These are phyloP conservation scores for Gyromitra esculenta DNA, from an alignment of 2,329 filamentous ascomycete genomes.

Conservation along the genomic window DNA sequence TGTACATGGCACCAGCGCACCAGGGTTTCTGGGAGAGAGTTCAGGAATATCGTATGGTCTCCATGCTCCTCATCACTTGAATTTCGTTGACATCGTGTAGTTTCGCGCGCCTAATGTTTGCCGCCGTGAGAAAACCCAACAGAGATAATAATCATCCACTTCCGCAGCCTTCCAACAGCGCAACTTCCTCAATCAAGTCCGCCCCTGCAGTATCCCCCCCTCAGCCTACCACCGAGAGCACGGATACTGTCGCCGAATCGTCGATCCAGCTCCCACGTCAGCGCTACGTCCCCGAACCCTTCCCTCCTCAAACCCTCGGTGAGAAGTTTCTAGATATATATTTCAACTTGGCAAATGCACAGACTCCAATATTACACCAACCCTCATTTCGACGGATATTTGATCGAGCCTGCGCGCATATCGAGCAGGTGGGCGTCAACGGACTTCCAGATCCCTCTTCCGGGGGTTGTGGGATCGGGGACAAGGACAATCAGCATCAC, in stretches of 20 bases:
- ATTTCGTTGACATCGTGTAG: conserved; percentile 44
- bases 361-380: conserved; percentile 90
- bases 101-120: conserved; percentile 58
- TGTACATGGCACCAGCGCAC: conserved; percentile 53
- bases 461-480: conserved; percentile 66
- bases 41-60: conserved; percentile 55
- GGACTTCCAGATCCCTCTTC: conserved; percentile 34
- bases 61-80: neutral
- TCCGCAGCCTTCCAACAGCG: conserved; percentile 39
- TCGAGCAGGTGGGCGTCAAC: conserved; percentile 45
- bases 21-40: conserved; percentile 54
- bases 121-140: conserved; percentile 55
- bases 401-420: conserved; percentile 74
- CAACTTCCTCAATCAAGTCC: conserved; percentile 37
- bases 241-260: conserved; percentile 42
- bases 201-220: conserved; percentile 5
- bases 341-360: conserved; percentile 94
- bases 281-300: conserved; percentile 67
- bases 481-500: conserved; percentile 52
- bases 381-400: conserved; percentile 89
- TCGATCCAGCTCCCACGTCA: conserved; percentile 55
- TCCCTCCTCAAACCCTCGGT: conserved; percentile 80
- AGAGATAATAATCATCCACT: conserved; percentile 48
- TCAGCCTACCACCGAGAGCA: conserved; percentile 30
- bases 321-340: conserved; percentile 80